A percentile compares a stretch with the other conserved stretches of the same genome.
Conservation (phyloP, 78 protist genomes). For the Capsaspora owczarzaki region DNA sequence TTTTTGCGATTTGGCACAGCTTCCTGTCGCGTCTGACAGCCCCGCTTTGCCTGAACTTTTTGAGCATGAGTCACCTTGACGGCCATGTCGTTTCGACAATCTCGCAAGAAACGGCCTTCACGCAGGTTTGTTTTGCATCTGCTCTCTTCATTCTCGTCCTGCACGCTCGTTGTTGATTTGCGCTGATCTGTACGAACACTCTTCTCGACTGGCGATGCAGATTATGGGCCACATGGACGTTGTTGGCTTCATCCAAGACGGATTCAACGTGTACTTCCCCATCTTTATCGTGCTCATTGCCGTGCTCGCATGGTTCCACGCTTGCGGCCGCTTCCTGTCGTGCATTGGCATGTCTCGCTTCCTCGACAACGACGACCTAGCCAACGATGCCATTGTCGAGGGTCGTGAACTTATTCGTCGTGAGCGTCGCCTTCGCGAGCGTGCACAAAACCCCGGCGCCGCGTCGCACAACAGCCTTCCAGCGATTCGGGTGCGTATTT, state of each 20-base stretch:
- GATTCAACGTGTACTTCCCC: slow-evolving; percentile 10
- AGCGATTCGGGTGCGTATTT: too few species aligned
- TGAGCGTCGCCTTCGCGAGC: too few species aligned
- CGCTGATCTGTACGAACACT: neutral
- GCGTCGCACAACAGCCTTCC: too few species aligned
- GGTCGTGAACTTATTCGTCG: too few species aligned
- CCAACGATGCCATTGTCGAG: neutral
- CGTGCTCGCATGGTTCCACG: neutral
- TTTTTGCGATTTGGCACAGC: neutral
- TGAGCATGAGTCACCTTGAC: neutral
- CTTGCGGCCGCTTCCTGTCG: neutral
- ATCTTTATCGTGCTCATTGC: neutral
- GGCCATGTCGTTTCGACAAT: neutral
- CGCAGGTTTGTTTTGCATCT: neutral
- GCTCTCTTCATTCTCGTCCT: too few species aligned
- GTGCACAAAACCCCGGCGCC: too few species aligned
- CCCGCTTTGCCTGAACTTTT: neutral
- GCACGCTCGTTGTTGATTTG: neutral
- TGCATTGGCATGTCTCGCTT: neutral
- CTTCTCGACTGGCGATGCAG: neutral
- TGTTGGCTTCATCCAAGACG: neutral
- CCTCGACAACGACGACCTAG: neutral
- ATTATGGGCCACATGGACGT: neutral
- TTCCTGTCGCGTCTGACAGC: neutral
- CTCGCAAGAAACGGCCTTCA: neutral